A percentile compares a stretch with the other conserved stretches of the same genome.
Evolutionary conservation across 2,329 filamentous ascomycete genomes (phyloP).

Genomic region (Lomentospora prolificans): DNA sequence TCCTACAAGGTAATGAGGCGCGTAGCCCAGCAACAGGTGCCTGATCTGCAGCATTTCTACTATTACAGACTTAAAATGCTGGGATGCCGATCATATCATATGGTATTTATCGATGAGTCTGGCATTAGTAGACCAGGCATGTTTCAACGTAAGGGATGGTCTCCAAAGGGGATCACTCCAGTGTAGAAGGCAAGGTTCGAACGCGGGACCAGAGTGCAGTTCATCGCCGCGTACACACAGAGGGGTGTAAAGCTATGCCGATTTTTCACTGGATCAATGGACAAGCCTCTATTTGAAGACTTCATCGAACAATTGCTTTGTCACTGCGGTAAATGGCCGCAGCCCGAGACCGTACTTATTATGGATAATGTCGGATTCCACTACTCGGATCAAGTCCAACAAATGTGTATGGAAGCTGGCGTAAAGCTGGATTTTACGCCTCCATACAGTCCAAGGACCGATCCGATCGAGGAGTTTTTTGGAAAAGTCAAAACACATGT

Average conservation of each 20-base stretch:
- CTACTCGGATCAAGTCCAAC: background rate
- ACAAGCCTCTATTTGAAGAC: constrained; percentile 14
- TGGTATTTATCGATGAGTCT: constrained; percentile 25
- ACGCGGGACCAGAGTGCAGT: constrained; percentile 14
- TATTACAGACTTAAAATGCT: background rate
- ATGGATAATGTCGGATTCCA: constrained; percentile 13
- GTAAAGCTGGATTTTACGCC: background rate
- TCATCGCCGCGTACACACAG: constrained; percentile 18
- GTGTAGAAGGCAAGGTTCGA: constrained; percentile 16
- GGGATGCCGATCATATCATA: constrained; percentile 14
- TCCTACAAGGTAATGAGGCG: background rate
- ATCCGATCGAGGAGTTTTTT: constrained; percentile 4
- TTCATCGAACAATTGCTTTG: constrained; percentile 22
- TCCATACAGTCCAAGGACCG: constrained; percentile 2
- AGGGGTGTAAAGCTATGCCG: constrained; percentile 14
- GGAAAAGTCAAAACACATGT: background rate
- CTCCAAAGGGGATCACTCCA: constrained; percentile 18
- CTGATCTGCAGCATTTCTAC: constrained; percentile 4
- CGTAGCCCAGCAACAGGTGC: constrained; percentile 1
- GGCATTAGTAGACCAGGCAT: constrained; percentile 22
- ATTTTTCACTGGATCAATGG: constrained; percentile 11
- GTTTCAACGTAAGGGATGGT: constrained; percentile 22
- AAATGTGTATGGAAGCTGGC: background rate
- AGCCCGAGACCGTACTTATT: constrained; percentile 22
- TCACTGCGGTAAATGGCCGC: constrained; percentile 20